phyloP scores from a whole-genome alignment of 2,329 filamentous ascomycete genomes.

The Xylariaceae sp. region DNA sequence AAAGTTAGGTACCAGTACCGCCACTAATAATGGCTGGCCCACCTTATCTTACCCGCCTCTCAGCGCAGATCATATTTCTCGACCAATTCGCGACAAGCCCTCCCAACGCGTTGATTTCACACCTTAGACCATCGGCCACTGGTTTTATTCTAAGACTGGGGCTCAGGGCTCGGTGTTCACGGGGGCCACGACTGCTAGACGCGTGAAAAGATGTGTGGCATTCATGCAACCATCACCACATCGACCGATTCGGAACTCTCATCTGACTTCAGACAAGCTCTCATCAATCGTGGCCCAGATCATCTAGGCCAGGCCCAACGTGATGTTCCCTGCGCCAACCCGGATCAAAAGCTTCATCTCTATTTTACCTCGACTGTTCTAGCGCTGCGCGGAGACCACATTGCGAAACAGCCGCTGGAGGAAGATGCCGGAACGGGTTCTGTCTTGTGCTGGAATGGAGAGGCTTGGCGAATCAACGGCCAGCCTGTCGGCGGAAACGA shows the following conservation, averaged over 20 bases:
- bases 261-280: constrained; percentile 37
- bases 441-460: constrained; percentile 92
- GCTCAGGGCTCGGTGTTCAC: neutral
- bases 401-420: constrained; percentile 68
- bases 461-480: constrained; percentile 74
- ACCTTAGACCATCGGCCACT: neutral
- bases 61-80: neutral
- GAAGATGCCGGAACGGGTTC: constrained; percentile 48
- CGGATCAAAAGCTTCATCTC: constrained; percentile 29
- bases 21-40: too few relatives aligned
- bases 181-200: neutral
- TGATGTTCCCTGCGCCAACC: constrained; percentile 21
- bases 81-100: neutral
- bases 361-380: constrained; percentile 78
- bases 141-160: neutral
- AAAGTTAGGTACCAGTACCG: too few relatives aligned
- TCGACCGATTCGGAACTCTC: constrained; percentile 30
- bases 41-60: neutral
- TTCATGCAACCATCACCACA: constrained; percentile 47
- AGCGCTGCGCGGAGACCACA: constrained; percentile 70
- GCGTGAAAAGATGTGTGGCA: constrained; percentile 51
- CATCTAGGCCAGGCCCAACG: constrained; percentile 43
- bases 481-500: constrained; percentile 67
- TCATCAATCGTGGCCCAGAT: constrained; percentile 56
- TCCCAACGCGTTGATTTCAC: neutral